Percentiles rank a stretch among this genome's conserved stretches.
These are phyloP conservation scores for Albatrellus ellisii DNA, from an alignment of 768 basidiomycete species.

Conservation along the genomic window DNA sequence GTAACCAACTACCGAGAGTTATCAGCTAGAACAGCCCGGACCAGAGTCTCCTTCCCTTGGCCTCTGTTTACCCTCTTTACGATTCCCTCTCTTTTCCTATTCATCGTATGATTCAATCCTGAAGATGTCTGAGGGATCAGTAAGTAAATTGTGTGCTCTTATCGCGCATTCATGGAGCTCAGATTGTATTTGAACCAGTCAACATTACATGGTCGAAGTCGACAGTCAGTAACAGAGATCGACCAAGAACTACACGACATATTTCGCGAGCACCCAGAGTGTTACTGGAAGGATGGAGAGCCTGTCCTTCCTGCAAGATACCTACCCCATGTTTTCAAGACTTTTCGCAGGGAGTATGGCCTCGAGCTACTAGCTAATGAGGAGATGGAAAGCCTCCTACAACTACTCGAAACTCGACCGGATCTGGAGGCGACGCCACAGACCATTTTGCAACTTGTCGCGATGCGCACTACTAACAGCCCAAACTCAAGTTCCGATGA, in stretches of 20 bases:
- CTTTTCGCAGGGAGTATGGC: slow-evolving; percentile 45
- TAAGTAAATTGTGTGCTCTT: background rate
- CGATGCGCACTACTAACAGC: slow-evolving; percentile 20
- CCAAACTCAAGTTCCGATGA: slow-evolving; percentile 8
- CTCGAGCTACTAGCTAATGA: slow-evolving; percentile 51
- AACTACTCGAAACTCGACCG: slow-evolving; percentile 42
- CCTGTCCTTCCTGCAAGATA: slow-evolving; percentile 56
- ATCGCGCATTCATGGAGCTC: background rate
- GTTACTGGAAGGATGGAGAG: slow-evolving; percentile 42
- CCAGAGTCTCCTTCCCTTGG: background rate
- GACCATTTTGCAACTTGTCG: slow-evolving; percentile 49
- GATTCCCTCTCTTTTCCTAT: background rate
- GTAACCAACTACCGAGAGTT: background rate
- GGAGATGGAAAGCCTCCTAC: slow-evolving; percentile 48
- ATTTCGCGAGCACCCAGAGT: slow-evolving; percentile 51
- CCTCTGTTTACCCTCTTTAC: background rate
- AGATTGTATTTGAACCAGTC: slow-evolving; percentile 1
- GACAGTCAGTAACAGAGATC: slow-evolving; percentile 60
- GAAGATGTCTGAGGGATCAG: background rate
- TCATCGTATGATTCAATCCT: background rate
- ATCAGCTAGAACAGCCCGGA: too few relatives aligned
- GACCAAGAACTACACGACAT: slow-evolving; percentile 55
- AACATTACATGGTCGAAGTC: slow-evolving; percentile 38
- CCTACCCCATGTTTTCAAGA: slow-evolving; percentile 57
- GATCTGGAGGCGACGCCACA: slow-evolving; percentile 59